These are phyloP conservation scores for Quercus variabilis DNA, from an alignment of 306 rosid genomes.

Conservation along the genomic window DNA sequence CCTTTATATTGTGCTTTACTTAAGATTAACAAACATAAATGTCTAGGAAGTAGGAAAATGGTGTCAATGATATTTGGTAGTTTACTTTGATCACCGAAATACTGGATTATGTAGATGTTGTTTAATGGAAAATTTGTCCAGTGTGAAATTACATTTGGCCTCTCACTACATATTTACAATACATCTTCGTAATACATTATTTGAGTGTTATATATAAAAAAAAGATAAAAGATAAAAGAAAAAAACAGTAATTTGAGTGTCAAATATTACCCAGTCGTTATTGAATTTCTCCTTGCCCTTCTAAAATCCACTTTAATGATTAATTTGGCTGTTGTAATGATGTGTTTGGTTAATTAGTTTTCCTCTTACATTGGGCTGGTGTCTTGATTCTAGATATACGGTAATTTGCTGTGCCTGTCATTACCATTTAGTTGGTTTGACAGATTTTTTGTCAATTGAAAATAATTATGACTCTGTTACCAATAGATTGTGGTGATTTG, in stretches of 20 bases:
- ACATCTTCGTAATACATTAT: not conserved
- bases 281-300: not conserved
- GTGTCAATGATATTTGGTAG: not conserved
- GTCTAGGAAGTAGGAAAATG: not conserved
- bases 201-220: not conserved
- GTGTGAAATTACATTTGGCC: not conserved
- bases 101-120: not conserved
- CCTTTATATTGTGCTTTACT: not conserved
- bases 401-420: not conserved
- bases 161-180: not conserved
- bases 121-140: not conserved
- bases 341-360: not conserved
- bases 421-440: not conserved
- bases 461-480: not conserved
- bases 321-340: not conserved
- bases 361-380: not conserved
- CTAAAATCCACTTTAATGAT: not conserved
- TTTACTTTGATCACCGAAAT: not conserved
- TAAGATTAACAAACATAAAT: not conserved
- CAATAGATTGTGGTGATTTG: not conserved
- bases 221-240: too few relatives aligned
- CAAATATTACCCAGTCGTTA: not conserved
- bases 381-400: not conserved
- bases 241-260: not conserved
- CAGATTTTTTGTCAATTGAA: not conserved